Evolutionary conservation across 2,329 filamentous ascomycete genomes (phyloP).

Genomic region (Lizonia empirigonia): DNA sequence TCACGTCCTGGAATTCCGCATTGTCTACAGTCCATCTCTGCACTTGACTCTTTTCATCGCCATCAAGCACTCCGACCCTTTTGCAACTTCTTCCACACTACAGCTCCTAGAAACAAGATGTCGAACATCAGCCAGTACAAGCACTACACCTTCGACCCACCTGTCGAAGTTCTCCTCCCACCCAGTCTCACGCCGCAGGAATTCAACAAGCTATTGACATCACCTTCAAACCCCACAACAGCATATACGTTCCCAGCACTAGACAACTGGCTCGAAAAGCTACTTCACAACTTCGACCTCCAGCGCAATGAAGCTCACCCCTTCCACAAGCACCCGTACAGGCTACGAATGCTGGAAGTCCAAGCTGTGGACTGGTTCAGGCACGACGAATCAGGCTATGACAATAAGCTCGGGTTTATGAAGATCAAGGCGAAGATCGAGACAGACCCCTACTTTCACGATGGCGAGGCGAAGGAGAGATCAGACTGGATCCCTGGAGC

Average conservation of each 20-base stretch:
- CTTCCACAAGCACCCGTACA: conserved; percentile 59
- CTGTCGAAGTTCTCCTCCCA: conserved; percentile 51
- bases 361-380: conserved; percentile 62
- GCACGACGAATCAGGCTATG: conserved; percentile 27
- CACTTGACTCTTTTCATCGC: neutral
- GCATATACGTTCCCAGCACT: conserved; percentile 58
- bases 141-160: conserved; percentile 28
- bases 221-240: conserved; percentile 3
- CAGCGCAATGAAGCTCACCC: conserved; percentile 56
- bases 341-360: conserved; percentile 58
- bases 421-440: conserved; percentile 62
- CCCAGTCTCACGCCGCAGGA: conserved; percentile 50
- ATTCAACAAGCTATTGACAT: conserved; percentile 16
- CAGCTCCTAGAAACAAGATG: neutral
- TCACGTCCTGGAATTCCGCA: no score
- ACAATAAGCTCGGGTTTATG: conserved; percentile 58
- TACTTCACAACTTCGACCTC: conserved; percentile 55
- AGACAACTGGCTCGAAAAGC: conserved; percentile 59
- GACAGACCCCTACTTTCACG: conserved; percentile 51
- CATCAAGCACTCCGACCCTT: no score
- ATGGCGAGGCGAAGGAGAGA: conserved; percentile 11
- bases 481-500: conserved; percentile 59
- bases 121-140: conserved; percentile 8
- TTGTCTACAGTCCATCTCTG: neutral
- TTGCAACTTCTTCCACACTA: no score